Evolutionary conservation across 169 alveolate species (phyloP), one percentile per base, ranked within the genome.

Genomic region (Plasmodium vinckei): DNA sequence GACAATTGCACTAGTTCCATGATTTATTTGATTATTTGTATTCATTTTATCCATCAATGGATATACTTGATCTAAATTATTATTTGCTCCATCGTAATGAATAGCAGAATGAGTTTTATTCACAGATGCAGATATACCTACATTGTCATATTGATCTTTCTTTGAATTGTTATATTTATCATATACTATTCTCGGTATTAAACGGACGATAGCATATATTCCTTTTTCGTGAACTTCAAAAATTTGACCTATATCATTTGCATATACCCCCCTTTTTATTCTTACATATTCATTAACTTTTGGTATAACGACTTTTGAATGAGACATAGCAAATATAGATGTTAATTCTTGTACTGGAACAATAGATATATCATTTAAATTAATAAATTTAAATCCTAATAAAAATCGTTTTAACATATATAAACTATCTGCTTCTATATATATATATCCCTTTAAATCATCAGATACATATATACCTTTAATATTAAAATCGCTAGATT

Each of bases 261-360:
- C 88, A 72, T 95, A 95, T 4, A 93, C 68, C 12, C 97, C 97
- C 27, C 95, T 61, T 56, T 92, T 93, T 42, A 95, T 94, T 39
- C 97, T 87, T 10, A 95, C 97, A 84, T 93, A 94, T 70, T 95
- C 96, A 51, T 94, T 96, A 19, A 95, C 93, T 70, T 87, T 89
- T 1, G 96, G 97, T 49, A 91, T 87, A 33, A 87, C 89, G 21
- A 91, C 92, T 54, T 90, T 92, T 17, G 91, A 92, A 88, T 91
- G 89, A 12, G 93, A 96, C 87, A 94, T 93, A 13, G 97, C 89
- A 79, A 93, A 95, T 42, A 95, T 95, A 39, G 93, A 87, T n/a
- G 97, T 86, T 71, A 95, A 91, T 77, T 95, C 97, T 63, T 94
- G 93, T 15, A 95, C 82, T 21, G 97, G 97, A 9, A 95, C 96